Base-by-base conservation (phyloP, 768 basidiomycete species). In the Phanerochaete sordida region DNA sequence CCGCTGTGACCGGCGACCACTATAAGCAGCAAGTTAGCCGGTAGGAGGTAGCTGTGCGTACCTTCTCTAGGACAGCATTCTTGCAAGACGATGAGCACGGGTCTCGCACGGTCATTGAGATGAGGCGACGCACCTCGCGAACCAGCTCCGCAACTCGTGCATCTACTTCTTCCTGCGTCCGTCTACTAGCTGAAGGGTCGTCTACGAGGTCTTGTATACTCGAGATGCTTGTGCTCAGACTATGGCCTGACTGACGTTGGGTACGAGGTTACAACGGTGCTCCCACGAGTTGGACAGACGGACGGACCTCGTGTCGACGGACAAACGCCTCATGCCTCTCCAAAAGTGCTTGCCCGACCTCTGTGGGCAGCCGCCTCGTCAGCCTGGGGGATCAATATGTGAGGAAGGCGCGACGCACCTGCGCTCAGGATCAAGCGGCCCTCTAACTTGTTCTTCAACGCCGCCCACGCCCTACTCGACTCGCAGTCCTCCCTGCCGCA, bases 271-370 rank as follows among this genome's bases (percentile, higher is more conserved):
- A 43, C 11, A 24, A 43, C 37, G 53, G 35, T 19, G 35, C 43
- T 28, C 24, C 6, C 5, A 39, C 31, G 45, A 54, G 52, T 12
- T 26, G 37, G 16, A 24, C 24, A 19, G 26, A 27, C n/a, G n/a
- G 6, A 52, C 79, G 48, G 64, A 84, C 86, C 82, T 90, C 85
- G 58, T 86, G 83, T 67, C 81, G 81, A 50, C 87, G 84, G 28
- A 93, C 85, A 72, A 91, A 92, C 2, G 89, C 90, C 74, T 95
- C 94, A 69, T 95, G 93, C 61, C 88, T 79, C 68, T 90, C 86
- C 50, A 97, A 73, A 49, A 97, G 74, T 3, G 95, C 94, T 72
- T 94, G 91, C 13, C 94, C 94, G 28, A 96, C 88, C 79, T 95
- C 93, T 93, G 64, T 27, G 59, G 51, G 26, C 12, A 13, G 26